These are phyloP conservation scores for Meyerozyma elateridarum DNA, from an alignment of 1,139 yeast genomes.

Conservation along the genomic window DNA sequence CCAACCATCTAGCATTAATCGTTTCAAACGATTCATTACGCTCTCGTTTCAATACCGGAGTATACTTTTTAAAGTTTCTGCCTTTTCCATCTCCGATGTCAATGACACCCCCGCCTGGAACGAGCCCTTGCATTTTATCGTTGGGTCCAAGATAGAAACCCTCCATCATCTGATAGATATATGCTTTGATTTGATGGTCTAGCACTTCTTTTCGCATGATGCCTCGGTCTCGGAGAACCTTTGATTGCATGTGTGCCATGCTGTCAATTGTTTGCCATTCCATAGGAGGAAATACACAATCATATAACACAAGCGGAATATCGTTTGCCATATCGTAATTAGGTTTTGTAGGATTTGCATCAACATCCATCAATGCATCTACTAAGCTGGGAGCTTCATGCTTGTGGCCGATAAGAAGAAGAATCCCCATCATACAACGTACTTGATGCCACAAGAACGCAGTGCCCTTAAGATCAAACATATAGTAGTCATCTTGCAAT, in stretches of 20 bases:
- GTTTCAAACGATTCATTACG: constrained; percentile 58
- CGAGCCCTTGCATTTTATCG: constrained; percentile 13
- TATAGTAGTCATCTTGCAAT: constrained; percentile 45
- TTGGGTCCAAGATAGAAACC: constrained; percentile 18
- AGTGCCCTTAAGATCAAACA: constrained; percentile 76
- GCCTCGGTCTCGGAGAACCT: constrained; percentile 22
- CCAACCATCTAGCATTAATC: constrained; percentile 60
- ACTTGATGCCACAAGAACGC: constrained; percentile 99
- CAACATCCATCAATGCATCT: constrained; percentile 53
- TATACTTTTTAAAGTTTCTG: constrained; percentile 49
- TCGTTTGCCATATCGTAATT: constrained; percentile 88
- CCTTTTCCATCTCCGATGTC: constrained; percentile 75
- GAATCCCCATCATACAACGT: constrained; percentile 84
- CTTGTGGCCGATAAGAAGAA: constrained; percentile 76
- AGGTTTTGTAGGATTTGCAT: constrained; percentile 65
- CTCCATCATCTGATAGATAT: constrained; percentile 29
- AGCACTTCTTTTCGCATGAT: constrained; percentile 24
- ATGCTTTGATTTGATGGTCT: constrained; percentile 35
- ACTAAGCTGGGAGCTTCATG: constrained; percentile 61
- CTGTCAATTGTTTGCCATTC: constrained; percentile 50
- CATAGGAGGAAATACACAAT: constrained; percentile 71
- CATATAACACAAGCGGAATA: constrained; percentile 81
- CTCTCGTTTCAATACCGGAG: constrained; percentile 54
- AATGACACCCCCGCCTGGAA: constrained; percentile 30
- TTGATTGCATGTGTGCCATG: constrained; percentile 13